Evolutionary conservation across 2,329 filamentous ascomycete species (phyloP).

Genomic region (Talaromyces sp.): DNA sequence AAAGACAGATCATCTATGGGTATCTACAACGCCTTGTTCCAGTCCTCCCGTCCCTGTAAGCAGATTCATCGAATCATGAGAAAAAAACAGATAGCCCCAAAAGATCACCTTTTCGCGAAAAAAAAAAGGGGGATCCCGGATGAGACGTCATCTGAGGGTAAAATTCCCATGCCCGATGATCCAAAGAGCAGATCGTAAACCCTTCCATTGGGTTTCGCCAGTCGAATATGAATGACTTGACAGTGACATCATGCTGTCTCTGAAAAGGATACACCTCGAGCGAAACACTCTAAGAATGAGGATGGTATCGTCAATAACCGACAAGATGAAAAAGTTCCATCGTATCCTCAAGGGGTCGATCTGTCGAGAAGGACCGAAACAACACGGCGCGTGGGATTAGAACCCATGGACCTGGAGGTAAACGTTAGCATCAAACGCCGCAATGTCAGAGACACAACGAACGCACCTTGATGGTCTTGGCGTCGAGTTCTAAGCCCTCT

Average conservation of each 20-base stretch:
- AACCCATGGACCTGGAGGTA: slow-evolving; percentile 52
- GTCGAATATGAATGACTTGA: slow-evolving; percentile 5
- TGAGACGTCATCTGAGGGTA: not conserved
- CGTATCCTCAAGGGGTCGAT: slow-evolving; percentile 24
- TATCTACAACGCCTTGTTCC: slow-evolving; percentile 16
- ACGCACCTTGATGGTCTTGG: slow-evolving; percentile 93
- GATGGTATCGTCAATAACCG: slow-evolving; percentile 8
- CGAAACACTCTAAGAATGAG: slow-evolving; percentile 6
- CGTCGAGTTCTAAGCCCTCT: slow-evolving; percentile 87
- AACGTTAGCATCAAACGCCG: not conserved
- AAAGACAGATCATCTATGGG: slow-evolving; percentile 13
- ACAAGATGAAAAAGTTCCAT: slow-evolving; percentile 11
- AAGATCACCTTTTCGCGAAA: not conserved
- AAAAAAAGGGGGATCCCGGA: not conserved
- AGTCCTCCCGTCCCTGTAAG: slow-evolving; percentile 7
- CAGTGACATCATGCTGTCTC: slow-evolving; percentile 2
- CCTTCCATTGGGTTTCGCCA: not conserved
- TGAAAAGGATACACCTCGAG: slow-evolving; percentile 6
- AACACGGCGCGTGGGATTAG: slow-evolving; percentile 43
- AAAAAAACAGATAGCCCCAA: not conserved
- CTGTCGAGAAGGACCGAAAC: slow-evolving; percentile 44
- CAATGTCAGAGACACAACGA: not conserved
- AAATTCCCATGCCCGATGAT: not conserved
- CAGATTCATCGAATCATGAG: slow-evolving; percentile 12
- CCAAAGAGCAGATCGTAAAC: slow-evolving; percentile 11